Base-by-base conservation (phyloP, 2,329 filamentous ascomycete species). In the Arthrobotrys iridis region DNA sequence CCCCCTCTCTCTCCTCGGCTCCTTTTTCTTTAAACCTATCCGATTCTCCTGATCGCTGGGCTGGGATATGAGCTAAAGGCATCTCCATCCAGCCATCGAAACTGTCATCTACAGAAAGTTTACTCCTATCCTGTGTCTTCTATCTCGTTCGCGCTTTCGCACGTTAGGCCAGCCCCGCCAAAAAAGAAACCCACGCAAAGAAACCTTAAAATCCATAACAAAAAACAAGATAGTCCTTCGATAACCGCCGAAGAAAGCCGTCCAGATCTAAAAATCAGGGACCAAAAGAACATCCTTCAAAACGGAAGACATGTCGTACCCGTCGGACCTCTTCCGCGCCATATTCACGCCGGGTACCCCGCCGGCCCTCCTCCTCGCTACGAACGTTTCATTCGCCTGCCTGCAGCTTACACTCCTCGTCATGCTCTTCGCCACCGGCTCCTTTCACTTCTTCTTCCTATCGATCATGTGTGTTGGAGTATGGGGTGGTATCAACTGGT, bases 401-500 rank as follows among this genome's bases (percentile, higher is more conserved):
- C 89, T 99, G 15, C 95, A 98, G 83, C 74, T 91, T 77, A 86
- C 96, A 43, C 89, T 98, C 78, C 83, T 92, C 77, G 82, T 84
- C 63, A 90, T 99, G 77, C 87, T 98, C 60, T 75, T 93, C 78
- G 90, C 88, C 67, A 99, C 94, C 5, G 89, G 91, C 83, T 96
- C 91, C 84, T 87, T 96, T 77, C 95, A 98, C 85, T 97, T 97
- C 80, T 82, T 93, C 77, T 86, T 94, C 70, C 87, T 99, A 4
- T 96, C 92, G 10, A 80, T 89, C 71, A 85, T 99, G 7, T 92
- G 89, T 77, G 93, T 84, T 30, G 91, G 91, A 3, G 86, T 98
- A 35, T 99, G 95, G 95, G 93, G 88, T 85, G 88, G 91, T 68
- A 93, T 98, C 84, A 98, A 98, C 86, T 99, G 95, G 95, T 98